These are phyloP conservation scores for Graphiopsis chlorocephala DNA, from an alignment of 2,329 filamentous ascomycete species.

Conservation along the genomic window DNA sequence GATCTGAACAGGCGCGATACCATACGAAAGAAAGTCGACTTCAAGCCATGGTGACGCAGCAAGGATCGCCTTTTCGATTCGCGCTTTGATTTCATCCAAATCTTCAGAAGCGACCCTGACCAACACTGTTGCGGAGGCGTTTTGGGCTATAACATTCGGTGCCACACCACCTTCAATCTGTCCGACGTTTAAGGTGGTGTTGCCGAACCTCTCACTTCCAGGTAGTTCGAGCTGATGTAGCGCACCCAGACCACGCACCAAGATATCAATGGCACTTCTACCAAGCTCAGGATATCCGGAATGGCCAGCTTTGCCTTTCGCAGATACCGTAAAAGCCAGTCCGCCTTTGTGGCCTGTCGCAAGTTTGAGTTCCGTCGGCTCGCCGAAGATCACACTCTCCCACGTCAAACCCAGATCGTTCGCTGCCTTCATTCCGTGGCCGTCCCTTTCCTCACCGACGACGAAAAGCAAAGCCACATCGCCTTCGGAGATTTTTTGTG, in stretches of 20 bases:
- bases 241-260: conserved; percentile 67
- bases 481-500: conserved; percentile 40
- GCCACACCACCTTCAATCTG: conserved; percentile 76
- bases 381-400: conserved; percentile 78
- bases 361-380: conserved; percentile 82
- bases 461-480: conserved; percentile 54
- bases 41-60: not conserved
- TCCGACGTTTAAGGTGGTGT: conserved; percentile 84
- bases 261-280: conserved; percentile 73
- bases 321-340: conserved; percentile 62
- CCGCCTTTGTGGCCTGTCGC: conserved; percentile 88
- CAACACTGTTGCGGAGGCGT: not conserved
- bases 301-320: conserved; percentile 73
- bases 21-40: not conserved
- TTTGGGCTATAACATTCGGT: conserved; percentile 76
- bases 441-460: conserved; percentile 76
- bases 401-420: conserved; percentile 45
- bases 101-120: conserved; percentile 2
- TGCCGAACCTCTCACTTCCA: conserved; percentile 71
- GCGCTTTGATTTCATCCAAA: not conserved
- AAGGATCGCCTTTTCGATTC: not conserved
- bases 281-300: conserved; percentile 88
- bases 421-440: conserved; percentile 69
- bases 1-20: not conserved
- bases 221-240: conserved; percentile 68